Evolutionary conservation across 768 basidiomycete species (phyloP).

Genomic region (Tricholoma hemisulphureum): DNA sequence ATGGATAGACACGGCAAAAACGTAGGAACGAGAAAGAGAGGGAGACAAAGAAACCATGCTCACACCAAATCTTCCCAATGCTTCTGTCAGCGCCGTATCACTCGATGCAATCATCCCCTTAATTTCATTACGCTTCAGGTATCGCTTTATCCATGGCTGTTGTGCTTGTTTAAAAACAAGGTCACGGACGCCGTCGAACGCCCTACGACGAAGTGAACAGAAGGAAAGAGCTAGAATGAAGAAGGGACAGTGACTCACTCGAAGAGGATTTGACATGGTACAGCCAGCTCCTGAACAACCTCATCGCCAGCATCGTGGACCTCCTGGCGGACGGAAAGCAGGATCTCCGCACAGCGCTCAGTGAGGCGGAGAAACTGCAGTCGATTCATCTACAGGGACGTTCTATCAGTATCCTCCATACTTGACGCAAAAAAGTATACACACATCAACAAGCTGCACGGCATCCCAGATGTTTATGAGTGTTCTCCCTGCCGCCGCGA

Average conservation of each 20-base stretch:
- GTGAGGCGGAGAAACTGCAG: slow-evolving; percentile 68
- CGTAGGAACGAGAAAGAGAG: not conserved
- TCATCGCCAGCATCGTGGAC: slow-evolving; percentile 55
- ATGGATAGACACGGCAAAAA: not conserved
- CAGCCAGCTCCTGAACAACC: slow-evolving; percentile 47
- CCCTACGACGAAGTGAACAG: slow-evolving; percentile 19
- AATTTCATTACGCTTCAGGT: slow-evolving; percentile 73
- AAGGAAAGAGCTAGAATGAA: not conserved
- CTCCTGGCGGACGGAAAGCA: slow-evolving; percentile 63
- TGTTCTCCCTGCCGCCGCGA: slow-evolving; percentile 45
- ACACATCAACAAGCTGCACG: slow-evolving; percentile 55
- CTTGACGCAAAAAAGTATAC: too few species aligned
- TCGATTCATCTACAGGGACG: slow-evolving; percentile 54
- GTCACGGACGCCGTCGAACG: slow-evolving; percentile 42
- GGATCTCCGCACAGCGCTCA: slow-evolving; percentile 67
- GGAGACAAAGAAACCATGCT: not conserved
- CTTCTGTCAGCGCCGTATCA: slow-evolving; percentile 35
- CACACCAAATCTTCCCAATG: not conserved
- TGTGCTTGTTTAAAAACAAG: slow-evolving; percentile 61
- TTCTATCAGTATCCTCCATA: too few species aligned
- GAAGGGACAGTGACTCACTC: slow-evolving; percentile 38
- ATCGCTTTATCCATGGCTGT: slow-evolving; percentile 75
- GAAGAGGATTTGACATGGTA: slow-evolving; percentile 50
- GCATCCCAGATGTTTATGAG: slow-evolving; percentile 69
- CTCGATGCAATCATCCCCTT: slow-evolving; percentile 50